phyloP scores from a whole-genome alignment of 2,329 filamentous ascomycete species.

The Tolypocladium inflatum region DNA sequence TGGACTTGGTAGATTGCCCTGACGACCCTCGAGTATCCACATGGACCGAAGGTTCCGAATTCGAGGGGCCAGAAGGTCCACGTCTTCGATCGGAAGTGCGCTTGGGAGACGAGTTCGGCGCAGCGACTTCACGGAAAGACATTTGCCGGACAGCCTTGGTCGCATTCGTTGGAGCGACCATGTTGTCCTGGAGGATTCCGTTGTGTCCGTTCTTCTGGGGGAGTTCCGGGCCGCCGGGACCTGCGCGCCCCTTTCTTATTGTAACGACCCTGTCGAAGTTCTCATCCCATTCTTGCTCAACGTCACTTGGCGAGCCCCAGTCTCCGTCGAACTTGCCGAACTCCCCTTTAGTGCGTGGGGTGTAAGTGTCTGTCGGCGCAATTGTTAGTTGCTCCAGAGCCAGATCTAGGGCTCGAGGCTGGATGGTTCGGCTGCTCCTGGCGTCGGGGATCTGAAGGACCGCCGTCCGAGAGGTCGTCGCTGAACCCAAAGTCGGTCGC shows the following conservation, averaged over 20 bases:
- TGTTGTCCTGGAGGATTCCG: constrained; percentile 35
- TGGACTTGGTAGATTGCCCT: constrained; percentile 44
- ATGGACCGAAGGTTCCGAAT: constrained; percentile 28
- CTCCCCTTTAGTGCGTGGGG: constrained; percentile 34
- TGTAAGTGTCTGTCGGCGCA: constrained; percentile 27
- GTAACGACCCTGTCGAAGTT: constrained; percentile 44
- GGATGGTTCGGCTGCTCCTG: constrained; percentile 6
- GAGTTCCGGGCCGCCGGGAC: neutral
- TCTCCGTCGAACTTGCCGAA: constrained; percentile 50
- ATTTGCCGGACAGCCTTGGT: constrained; percentile 38
- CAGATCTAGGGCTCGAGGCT: constrained; percentile 28
- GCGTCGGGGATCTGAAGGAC: constrained; percentile 27
- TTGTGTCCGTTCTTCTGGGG: constrained; percentile 3
- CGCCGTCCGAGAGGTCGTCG: constrained; percentile 33
- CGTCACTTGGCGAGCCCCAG: constrained; percentile 40
- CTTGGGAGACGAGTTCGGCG: constrained; percentile 24
- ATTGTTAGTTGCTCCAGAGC: constrained; percentile 32
- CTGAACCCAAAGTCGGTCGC: constrained; percentile 27
- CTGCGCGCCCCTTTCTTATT: constrained; percentile 35
- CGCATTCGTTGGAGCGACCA: constrained; percentile 40
- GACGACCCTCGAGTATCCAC: constrained; percentile 41
- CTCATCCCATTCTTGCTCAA: constrained; percentile 45
- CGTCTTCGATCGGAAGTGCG: constrained; percentile 6
- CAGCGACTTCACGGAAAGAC: constrained; percentile 33
- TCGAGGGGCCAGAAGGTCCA: constrained; percentile 20